Evolutionary conservation across 345 rosid genomes (phyloP), one percentile per base, ranked within the genome.

Genomic region (Salix arbutifolia): DNA sequence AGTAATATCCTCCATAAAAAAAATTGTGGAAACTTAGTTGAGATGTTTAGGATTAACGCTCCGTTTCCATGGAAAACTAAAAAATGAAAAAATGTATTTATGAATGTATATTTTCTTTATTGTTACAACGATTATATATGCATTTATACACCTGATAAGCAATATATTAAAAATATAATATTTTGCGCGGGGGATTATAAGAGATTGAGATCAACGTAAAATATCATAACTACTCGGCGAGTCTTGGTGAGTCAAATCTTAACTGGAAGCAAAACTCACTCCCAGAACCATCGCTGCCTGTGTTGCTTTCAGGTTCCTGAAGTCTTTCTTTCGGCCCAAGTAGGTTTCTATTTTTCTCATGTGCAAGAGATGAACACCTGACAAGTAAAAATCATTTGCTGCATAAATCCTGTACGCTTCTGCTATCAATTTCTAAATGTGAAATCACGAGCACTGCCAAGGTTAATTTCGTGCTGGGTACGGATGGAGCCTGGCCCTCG

Each of bases 401-500:
- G 72, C 60, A 33, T 3, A 38, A 68, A n/a, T 12, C 23, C 18
- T 42, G 18, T 28, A 1, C 2, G 23, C 23, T 58, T 30, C 42
- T 26, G 3, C 62, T 11, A 37, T 69, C 65, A 65, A 5, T 53
- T 74, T 30, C 42, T 73, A 64, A 81, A 81, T 35, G 84, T 64
- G 64, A 77, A 73, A 3, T 80, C 83, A 12, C 67, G 21, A 19
- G 46, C 65, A 60, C 62, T 58, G 28, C 78, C 67, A 9, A 52
- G 42, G 44, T 72, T 58, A 17, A 72, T 67, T 42, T 81, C 80
- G 23, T 69, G 81, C 40, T 77, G 78, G 7, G 84, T 64, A 1
- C 62, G 58, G 38, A 77, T 81, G 13, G 80, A 44, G 30, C 74
- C 64, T 4, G 84, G 80, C 0, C 42, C 75, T 3, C 75, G 80